phyloP scores from a whole-genome alignment of 176 grass and related monocot species.

The Saccharum officinarum region DNA sequence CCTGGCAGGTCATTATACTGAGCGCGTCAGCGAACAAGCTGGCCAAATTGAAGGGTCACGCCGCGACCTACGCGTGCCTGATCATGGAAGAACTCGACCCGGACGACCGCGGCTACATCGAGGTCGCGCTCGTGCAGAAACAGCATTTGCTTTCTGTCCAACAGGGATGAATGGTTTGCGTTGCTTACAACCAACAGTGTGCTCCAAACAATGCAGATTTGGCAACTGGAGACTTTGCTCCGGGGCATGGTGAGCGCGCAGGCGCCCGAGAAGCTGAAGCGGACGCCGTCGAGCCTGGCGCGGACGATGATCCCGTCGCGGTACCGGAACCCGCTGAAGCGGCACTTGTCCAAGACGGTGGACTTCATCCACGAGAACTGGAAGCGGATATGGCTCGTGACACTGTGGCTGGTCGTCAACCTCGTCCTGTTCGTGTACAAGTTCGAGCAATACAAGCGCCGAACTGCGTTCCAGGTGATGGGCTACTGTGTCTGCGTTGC shows the following conservation, averaged over 20 bases:
- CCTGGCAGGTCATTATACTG: constrained; percentile 77
- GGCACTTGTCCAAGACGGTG: constrained; percentile 50
- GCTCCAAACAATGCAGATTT: constrained; percentile 52
- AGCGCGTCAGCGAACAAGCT: constrained; percentile 94
- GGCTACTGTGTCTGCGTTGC: constrained; percentile 89
- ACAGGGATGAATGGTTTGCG: not conserved
- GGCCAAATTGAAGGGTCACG: constrained; percentile 78
- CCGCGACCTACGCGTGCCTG: constrained; percentile 79
- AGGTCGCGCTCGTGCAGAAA: constrained; percentile 44
- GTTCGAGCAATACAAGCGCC: constrained; percentile 82
- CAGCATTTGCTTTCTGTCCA: not conserved
- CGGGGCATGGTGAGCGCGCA: constrained; percentile 81
- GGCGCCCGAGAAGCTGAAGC: constrained; percentile 65
- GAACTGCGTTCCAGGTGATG: constrained; percentile 85
- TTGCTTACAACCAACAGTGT: not conserved
- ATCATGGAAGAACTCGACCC: constrained; percentile 99
- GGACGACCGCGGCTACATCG: constrained; percentile 79
- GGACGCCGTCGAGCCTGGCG: constrained; percentile 69
- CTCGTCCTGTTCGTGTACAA: constrained; percentile 68
- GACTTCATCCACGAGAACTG: constrained; percentile 96
- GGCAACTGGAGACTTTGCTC: constrained; percentile 89
- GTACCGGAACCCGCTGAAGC: constrained; percentile 67
- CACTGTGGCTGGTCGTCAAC: constrained; percentile 69
- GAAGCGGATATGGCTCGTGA: constrained; percentile 88
- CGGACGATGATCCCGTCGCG: constrained; percentile 81